These are phyloP conservation scores for Xylaria grammica DNA, from an alignment of 495 filamentous ascomycete species.

Conservation along the genomic window DNA sequence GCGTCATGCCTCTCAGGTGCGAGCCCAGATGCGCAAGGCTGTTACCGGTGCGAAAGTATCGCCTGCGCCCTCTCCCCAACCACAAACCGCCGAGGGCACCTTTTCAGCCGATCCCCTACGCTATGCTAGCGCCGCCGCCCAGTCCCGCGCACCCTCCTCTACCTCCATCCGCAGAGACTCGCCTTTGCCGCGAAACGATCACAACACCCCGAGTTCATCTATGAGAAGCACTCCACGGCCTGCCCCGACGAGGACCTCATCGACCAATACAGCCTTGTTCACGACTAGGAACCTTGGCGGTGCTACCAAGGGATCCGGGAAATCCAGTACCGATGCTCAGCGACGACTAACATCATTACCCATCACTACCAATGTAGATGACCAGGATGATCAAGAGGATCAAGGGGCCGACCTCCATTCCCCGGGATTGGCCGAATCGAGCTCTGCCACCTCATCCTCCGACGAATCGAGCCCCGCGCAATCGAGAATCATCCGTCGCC, in stretches of 20 bases:
- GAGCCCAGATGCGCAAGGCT: conserved; percentile 86
- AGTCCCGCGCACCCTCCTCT: conserved; percentile 61
- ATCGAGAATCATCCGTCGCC: conserved; percentile 61
- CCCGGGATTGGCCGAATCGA: conserved; percentile 43
- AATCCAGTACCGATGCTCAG: conserved; percentile 29
- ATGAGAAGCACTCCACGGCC: conserved; percentile 44
- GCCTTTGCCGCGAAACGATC: conserved; percentile 56
- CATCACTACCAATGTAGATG: conserved; percentile 31
- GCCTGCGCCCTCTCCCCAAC: conserved; percentile 55
- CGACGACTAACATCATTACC: conserved; percentile 42
- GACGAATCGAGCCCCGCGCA: conserved; percentile 52
- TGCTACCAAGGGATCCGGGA: conserved; percentile 29
- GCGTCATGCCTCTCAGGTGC: conserved; percentile 83
- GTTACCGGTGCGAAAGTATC: conserved; percentile 52
- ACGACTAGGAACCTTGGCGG: conserved; percentile 35
- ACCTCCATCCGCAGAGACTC: conserved; percentile 69
- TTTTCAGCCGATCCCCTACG: conserved; percentile 61
- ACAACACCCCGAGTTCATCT: conserved; percentile 42
- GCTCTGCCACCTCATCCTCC: conserved; percentile 44
- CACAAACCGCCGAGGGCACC: conserved; percentile 51
- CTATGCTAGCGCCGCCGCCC: conserved; percentile 61
- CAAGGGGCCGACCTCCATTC: conserved; percentile 35
- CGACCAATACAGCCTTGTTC: conserved; percentile 60
- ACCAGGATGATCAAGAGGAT: conserved; percentile 27
- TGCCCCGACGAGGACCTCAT: conserved; percentile 60